phyloP scores from a whole-genome alignment of 306 rosid species.

The Ziziphus jujuba region DNA sequence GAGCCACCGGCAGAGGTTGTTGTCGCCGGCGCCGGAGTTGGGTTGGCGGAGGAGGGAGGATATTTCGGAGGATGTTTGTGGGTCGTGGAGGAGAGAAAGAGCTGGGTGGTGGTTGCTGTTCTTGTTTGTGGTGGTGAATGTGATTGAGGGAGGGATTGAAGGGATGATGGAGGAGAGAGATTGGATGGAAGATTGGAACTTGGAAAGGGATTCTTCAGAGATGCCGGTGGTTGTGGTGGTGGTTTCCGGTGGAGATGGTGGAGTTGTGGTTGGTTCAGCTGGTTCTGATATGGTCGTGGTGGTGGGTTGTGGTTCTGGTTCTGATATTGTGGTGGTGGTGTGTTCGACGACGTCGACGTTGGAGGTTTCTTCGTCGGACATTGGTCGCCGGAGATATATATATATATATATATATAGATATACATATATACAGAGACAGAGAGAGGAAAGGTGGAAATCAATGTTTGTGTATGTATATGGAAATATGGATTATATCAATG shows the following conservation, averaged over 20 bases:
- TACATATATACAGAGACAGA: too few relatives aligned
- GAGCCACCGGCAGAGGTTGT: slow-evolving; percentile 84
- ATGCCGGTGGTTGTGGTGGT: too few relatives aligned
- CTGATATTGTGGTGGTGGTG: not conserved
- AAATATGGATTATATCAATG: too few relatives aligned
- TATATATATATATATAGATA: too few relatives aligned
- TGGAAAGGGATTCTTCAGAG: not conserved
- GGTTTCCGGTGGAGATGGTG: not conserved
- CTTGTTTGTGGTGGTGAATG: slow-evolving; percentile 21
- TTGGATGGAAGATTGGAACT: slow-evolving; percentile 35
- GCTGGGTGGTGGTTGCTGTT: too few relatives aligned
- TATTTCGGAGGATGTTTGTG: slow-evolving; percentile 36
- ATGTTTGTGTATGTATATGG: too few relatives aligned
- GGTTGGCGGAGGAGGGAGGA: slow-evolving; percentile 61
- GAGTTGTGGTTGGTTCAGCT: not conserved
- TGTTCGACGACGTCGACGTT: not conserved
- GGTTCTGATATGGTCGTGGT: not conserved
- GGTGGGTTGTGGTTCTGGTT: too few relatives aligned
- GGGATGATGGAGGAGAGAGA: slow-evolving; percentile 62
- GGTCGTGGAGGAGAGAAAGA: slow-evolving; percentile 49
- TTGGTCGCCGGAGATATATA: not conserved
- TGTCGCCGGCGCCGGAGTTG: slow-evolving; percentile 69
- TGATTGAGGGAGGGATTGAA: slow-evolving; percentile 18
- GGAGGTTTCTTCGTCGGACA: slow-evolving; percentile 28
- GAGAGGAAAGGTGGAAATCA: too few relatives aligned